Percentiles rank a stretch among this genome's conserved stretches.
Evolutionary conservation across 306 rosid genomes (phyloP).

Genomic region (Delonix regia): DNA sequence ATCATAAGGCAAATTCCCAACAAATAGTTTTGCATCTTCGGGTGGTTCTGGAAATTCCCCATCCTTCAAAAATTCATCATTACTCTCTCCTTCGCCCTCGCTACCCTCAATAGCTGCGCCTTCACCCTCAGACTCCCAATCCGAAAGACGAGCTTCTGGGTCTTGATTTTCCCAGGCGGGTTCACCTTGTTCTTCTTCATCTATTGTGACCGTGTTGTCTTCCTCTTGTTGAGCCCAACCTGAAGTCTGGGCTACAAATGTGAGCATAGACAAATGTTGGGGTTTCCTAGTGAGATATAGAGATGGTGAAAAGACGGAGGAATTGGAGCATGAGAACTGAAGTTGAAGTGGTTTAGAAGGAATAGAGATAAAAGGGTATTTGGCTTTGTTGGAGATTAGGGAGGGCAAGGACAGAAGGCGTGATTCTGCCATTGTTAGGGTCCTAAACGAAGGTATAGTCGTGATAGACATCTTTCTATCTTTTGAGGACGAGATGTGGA

Average conservation of each 20-base stretch:
- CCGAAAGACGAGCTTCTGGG: slow-evolving; percentile 42
- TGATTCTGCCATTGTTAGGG: slow-evolving; percentile 62
- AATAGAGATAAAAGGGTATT: slow-evolving; percentile 39
- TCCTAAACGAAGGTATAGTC: slow-evolving; percentile 48
- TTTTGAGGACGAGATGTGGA: background rate
- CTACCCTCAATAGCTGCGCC: slow-evolving; percentile 29
- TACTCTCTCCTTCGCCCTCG: slow-evolving; percentile 34
- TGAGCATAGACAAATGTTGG: slow-evolving; percentile 43
- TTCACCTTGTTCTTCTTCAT: slow-evolving; percentile 35
- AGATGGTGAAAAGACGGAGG: slow-evolving; percentile 34
- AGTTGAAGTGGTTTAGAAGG: slow-evolving; percentile 63
- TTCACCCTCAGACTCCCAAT: slow-evolving; percentile 51
- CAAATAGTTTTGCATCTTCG: slow-evolving; percentile 88
- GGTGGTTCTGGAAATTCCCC: slow-evolving; percentile 53
- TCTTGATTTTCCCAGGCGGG: slow-evolving; percentile 43
- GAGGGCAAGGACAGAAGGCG: slow-evolving; percentile 52
- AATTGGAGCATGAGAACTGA: slow-evolving; percentile 45
- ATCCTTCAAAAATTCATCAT: slow-evolving; percentile 45
- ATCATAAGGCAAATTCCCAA: slow-evolving; percentile 90
- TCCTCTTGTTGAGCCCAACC: slow-evolving; percentile 88
- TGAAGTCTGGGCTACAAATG: slow-evolving; percentile 71
- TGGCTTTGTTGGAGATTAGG: slow-evolving; percentile 44
- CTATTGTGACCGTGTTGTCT: slow-evolving; percentile 47
- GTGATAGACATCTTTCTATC: slow-evolving; percentile 55
- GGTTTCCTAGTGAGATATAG: slow-evolving; percentile 43